A percentile compares a stretch with the other conserved stretches of the same genome.
Evolutionary conservation across 345 rosid species (phyloP).

Genomic region (Dovyalis caffra): DNA sequence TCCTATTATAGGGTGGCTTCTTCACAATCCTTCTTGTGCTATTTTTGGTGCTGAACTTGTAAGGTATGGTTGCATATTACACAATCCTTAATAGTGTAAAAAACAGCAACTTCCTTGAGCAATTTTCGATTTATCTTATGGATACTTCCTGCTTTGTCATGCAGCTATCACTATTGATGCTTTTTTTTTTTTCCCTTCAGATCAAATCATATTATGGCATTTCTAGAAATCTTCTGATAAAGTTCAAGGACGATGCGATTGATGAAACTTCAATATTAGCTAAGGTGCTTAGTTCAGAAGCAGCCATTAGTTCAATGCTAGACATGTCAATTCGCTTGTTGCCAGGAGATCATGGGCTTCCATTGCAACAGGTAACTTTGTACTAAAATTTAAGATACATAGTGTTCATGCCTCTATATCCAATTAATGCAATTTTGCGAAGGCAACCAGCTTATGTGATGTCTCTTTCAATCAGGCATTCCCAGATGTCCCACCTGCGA

Average conservation of each 20-base stretch:
- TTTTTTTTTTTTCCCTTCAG: slow-evolving; percentile 42
- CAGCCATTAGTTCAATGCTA: slow-evolving; percentile 88
- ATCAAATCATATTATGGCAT: slow-evolving; percentile 89
- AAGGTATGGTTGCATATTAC: not conserved
- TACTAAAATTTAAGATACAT: not conserved
- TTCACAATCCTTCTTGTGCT: not conserved
- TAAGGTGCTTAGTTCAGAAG: slow-evolving; percentile 81
- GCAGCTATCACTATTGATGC: slow-evolving; percentile 2
- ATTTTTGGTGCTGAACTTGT: not conserved
- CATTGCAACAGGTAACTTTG: slow-evolving; percentile 81
- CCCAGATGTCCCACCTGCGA: slow-evolving; percentile 95
- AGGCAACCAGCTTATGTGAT: not conserved
- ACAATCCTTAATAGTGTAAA: too few species aligned
- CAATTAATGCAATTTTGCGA: not conserved
- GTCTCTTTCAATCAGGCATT: slow-evolving; percentile 50
- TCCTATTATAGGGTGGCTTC: not conserved
- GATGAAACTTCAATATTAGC: slow-evolving; percentile 90
- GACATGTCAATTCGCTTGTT: slow-evolving; percentile 89
- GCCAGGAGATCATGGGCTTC: slow-evolving; percentile 96
- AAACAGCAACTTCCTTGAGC: not conserved
- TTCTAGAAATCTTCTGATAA: slow-evolving; percentile 85
- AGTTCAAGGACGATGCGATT: slow-evolving; percentile 80
- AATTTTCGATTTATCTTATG: not conserved
- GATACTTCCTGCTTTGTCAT: not conserved
- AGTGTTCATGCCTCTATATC: not conserved